phyloP scores from a whole-genome alignment of 352 stramenopile species.

The Pythium inflatum region DNA sequence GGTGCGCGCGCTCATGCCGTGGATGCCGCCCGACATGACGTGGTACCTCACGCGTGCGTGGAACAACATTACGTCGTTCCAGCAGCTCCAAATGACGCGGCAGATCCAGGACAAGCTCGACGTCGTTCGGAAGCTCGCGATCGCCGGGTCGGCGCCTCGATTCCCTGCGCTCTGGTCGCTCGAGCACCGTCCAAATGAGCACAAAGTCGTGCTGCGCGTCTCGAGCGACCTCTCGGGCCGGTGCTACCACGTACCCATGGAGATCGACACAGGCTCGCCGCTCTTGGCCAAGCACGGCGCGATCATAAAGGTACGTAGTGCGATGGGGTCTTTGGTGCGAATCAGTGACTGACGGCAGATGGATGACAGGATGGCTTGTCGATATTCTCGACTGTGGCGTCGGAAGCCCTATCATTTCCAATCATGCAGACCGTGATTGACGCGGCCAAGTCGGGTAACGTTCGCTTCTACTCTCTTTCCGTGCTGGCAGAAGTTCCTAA shows the following conservation, averaged over 20 bases:
- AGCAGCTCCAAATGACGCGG: slow-evolving; percentile 21
- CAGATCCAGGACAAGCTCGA: slow-evolving; percentile 23
- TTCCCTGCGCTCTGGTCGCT: slow-evolving; percentile 31
- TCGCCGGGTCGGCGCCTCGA: slow-evolving; percentile 10
- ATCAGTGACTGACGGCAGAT: too few species aligned
- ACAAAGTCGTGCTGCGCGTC: slow-evolving; percentile 17
- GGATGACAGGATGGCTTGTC: slow-evolving; percentile 15
- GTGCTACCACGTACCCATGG: slow-evolving; percentile 35
- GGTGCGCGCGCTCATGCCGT: slow-evolving; percentile 17
- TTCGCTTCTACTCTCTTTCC: too few species aligned
- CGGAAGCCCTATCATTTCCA: slow-evolving; percentile 3
- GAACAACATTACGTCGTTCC: slow-evolving; percentile 7
- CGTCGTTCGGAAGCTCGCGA: slow-evolving; percentile 20
- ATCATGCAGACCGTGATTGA: slow-evolving; percentile 14
- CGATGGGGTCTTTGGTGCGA: too few species aligned
- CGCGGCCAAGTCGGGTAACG: not conserved
- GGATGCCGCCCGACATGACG: slow-evolving; percentile 16
- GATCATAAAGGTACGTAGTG: slow-evolving; percentile 9
- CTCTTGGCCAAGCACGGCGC: slow-evolving; percentile 28
- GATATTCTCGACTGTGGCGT: slow-evolving; percentile 1
- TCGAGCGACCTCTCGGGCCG: slow-evolving; percentile 30
- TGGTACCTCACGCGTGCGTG: slow-evolving; percentile 27
- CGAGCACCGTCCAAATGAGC: slow-evolving; percentile 1
- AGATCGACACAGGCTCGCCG: slow-evolving; percentile 19
- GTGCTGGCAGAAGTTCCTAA: too few species aligned